A percentile compares a stretch with the other conserved stretches of the same genome.
Conservation (phyloP, 2,329 filamentous ascomycete species). For the Fusarium sp. region DNA sequence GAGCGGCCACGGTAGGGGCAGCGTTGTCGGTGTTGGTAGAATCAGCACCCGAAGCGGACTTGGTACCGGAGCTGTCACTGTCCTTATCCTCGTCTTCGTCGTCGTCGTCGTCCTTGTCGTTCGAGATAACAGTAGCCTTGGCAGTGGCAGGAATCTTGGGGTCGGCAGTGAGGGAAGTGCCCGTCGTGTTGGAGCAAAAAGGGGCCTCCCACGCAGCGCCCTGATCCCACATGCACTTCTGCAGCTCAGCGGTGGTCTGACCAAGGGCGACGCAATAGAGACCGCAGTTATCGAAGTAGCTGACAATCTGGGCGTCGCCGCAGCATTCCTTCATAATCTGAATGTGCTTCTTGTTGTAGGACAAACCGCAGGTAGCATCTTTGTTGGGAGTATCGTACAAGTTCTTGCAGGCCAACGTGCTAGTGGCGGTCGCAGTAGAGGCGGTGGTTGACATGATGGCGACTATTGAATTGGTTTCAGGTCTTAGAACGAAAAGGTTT, state of each 20-base stretch:
- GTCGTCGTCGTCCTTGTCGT: constrained; percentile 3
- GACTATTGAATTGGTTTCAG: not conserved
- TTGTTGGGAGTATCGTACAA: constrained; percentile 54
- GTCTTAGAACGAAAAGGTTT: not conserved
- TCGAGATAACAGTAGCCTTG: constrained; percentile 42
- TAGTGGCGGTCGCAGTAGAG: not conserved
- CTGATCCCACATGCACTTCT: constrained; percentile 51
- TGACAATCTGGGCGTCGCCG: constrained; percentile 52
- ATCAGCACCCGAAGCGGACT: not conserved
- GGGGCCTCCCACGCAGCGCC: constrained; percentile 50
- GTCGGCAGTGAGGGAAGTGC: constrained; percentile 52
- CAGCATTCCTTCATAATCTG: constrained; percentile 58
- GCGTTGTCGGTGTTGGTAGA: constrained; percentile 12
- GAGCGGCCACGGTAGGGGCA: not conserved
- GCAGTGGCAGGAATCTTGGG: constrained; percentile 40
- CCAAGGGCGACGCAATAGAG: constrained; percentile 55
- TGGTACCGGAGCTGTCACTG: not conserved
- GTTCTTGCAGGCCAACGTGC: constrained; percentile 8
- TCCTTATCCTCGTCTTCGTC: constrained; percentile 5
- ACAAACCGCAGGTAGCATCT: constrained; percentile 57
- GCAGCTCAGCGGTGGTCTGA: constrained; percentile 41
- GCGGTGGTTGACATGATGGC: constrained; percentile 3
- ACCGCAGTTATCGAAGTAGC: constrained; percentile 59
- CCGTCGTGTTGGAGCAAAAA: constrained; percentile 57
- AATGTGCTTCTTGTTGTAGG: constrained; percentile 52